Conservation (phyloP, 805 yeast species). For the Cyberlindnera veronae region DNA sequence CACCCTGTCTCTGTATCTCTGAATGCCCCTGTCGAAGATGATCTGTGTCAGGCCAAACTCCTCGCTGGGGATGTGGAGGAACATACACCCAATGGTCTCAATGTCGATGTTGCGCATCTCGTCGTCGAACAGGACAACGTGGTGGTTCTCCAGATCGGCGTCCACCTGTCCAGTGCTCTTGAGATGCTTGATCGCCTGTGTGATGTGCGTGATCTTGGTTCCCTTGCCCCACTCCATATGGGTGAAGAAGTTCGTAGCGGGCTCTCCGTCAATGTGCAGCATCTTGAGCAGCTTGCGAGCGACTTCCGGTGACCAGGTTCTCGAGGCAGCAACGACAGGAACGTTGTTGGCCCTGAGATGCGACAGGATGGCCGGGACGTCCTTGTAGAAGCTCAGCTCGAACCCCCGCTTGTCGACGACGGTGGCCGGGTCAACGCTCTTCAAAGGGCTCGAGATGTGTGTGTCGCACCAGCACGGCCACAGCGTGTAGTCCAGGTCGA, state of each 20-base stretch:
- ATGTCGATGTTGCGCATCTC: constrained; percentile 78
- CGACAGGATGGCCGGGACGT: constrained; percentile 60
- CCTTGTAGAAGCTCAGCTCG: constrained; percentile 55
- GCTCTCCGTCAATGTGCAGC: constrained; percentile 50
- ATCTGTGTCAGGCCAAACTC: constrained; percentile 11
- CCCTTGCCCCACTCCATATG: constrained; percentile 69
- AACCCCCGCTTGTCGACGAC: constrained; percentile 53
- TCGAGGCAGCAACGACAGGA: constrained; percentile 64
- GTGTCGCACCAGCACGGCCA: constrained; percentile 89
- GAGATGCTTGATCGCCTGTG: constrained; percentile 46
- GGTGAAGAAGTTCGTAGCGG: constrained; percentile 51
- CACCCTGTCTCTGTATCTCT: constrained; percentile 1
- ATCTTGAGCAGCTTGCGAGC: constrained; percentile 60
- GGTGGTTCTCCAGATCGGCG: constrained; percentile 44
- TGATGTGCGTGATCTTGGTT: constrained; percentile 50
- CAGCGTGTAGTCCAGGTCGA: constrained; percentile 71
- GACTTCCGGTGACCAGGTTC: constrained; percentile 77
- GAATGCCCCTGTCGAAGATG: constrained; percentile 13
- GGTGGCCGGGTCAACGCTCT: constrained; percentile 31
- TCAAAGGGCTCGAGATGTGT: constrained; percentile 57
- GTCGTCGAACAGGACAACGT: constrained; percentile 64
- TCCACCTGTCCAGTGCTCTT: constrained; percentile 31
- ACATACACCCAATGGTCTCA: constrained; percentile 62
- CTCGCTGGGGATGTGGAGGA: constrained; percentile 60
- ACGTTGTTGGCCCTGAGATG: constrained; percentile 48